A percentile compares a stretch with the other conserved stretches of the same genome.
These are phyloP conservation scores for Fusarium pseudograminearum DNA, from an alignment of 2,329 filamentous ascomycete species.

Conservation along the genomic window DNA sequence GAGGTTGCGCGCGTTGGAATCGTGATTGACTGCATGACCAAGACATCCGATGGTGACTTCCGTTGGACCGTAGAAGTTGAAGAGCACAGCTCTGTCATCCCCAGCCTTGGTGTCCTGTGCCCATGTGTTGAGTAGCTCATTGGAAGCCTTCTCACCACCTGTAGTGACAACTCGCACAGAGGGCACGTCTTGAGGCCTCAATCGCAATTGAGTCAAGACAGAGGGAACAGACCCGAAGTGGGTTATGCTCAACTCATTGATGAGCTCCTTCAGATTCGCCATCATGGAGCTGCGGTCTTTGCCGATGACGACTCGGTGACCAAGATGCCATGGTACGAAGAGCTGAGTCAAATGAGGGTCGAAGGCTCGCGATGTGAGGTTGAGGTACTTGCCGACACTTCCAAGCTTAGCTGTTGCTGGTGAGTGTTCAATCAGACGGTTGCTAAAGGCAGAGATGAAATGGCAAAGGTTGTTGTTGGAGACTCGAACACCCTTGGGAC, in stretches of 20 bases:
- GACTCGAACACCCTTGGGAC: slow-evolving; percentile 25
- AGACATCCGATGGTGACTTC: slow-evolving; percentile 31
- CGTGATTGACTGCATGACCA: slow-evolving; percentile 2
- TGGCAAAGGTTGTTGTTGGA: slow-evolving; percentile 21
- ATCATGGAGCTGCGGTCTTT: slow-evolving; percentile 20
- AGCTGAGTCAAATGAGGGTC: slow-evolving; percentile 27
- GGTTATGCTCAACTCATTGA: slow-evolving; percentile 12
- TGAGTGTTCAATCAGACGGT: background rate
- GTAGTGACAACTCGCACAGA: slow-evolving; percentile 25
- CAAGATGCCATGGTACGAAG: slow-evolving; percentile 27
- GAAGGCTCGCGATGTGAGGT: slow-evolving; percentile 26
- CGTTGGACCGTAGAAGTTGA: slow-evolving; percentile 31
- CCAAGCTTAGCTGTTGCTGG: slow-evolving; percentile 1
- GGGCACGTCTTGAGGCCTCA: slow-evolving; percentile 3
- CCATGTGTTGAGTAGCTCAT: slow-evolving; percentile 24
- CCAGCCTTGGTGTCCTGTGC: accelerated
- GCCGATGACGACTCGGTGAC: slow-evolving; percentile 7
- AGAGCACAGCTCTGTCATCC: background rate
- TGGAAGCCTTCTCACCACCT: slow-evolving; percentile 27
- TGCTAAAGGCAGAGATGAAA: slow-evolving; percentile 21
- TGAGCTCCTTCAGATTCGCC: slow-evolving; percentile 9
- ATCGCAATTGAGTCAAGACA: slow-evolving; percentile 13
- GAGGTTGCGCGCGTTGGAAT: slow-evolving; percentile 31
- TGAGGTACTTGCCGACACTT: slow-evolving; percentile 22
- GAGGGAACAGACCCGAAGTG: slow-evolving; percentile 32